Evolutionary conservation across 768 basidiomycete species (phyloP).

Genomic region (Boletus huronensis): DNA sequence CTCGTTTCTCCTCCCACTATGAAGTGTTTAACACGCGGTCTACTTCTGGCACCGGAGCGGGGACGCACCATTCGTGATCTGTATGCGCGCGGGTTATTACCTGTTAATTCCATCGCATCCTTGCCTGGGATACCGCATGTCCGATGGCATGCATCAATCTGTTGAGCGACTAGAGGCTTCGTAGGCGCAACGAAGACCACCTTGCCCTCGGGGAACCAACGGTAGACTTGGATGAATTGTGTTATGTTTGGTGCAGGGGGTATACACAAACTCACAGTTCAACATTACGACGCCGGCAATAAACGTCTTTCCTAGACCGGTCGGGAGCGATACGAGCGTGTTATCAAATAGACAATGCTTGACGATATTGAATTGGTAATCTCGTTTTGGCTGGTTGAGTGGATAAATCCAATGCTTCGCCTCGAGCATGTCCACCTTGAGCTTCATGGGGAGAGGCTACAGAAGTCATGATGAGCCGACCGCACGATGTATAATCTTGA

Average conservation of each 20-base stretch:
- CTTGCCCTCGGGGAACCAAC: constrained; percentile 90
- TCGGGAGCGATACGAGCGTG: constrained; percentile 90
- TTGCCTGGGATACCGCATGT: constrained; percentile 89
- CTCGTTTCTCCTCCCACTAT: constrained; percentile 78
- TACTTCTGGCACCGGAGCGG: background rate
- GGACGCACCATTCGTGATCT: constrained; percentile 59
- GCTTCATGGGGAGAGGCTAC: constrained; percentile 75
- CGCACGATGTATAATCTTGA: too few species aligned
- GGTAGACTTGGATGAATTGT: constrained; percentile 56
- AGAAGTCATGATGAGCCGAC: background rate
- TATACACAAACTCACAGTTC: constrained; percentile 58
- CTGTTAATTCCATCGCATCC: constrained; percentile 86
- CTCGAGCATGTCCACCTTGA: constrained; percentile 71
- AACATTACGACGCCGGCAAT: constrained; percentile 96
- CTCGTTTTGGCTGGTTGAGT: constrained; percentile 79
- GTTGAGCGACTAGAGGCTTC: constrained; percentile 93
- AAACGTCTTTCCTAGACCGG: constrained; percentile 97
- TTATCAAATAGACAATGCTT: constrained; percentile 85
- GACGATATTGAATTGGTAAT: constrained; percentile 94
- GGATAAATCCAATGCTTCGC: constrained; percentile 90
- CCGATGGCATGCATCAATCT: constrained; percentile 89
- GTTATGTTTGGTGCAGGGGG: constrained; percentile 1
- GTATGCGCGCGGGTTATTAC: constrained; percentile 52
- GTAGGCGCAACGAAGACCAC: constrained; percentile 95
- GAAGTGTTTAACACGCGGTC: background rate